phyloP scores from a whole-genome alignment of 805 yeast genomes.

The Kazachstania taianensis region DNA sequence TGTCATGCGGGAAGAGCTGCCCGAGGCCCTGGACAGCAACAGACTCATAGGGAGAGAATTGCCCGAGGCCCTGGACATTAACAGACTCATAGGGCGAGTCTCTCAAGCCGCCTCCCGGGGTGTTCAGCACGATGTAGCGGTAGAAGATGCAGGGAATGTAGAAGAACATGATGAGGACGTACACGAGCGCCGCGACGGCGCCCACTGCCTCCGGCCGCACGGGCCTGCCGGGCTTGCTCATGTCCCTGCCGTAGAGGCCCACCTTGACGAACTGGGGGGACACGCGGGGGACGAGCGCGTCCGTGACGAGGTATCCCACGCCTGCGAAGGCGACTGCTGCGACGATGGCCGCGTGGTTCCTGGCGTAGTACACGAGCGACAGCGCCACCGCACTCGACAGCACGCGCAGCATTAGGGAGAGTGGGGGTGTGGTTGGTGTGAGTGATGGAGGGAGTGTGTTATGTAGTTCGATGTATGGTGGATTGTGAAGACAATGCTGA shows the following conservation, averaged over 20 bases:
- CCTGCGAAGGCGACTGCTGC: conserved; percentile 59
- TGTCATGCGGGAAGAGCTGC: conserved; percentile 60
- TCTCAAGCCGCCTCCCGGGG: conserved; percentile 52
- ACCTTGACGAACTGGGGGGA: conserved; percentile 55
- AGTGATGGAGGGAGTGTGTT: no score
- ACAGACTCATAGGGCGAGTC: conserved; percentile 10
- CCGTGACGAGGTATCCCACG: conserved; percentile 54
- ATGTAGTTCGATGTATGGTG: no score
- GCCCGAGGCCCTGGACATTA: not conserved
- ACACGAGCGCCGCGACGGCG: conserved; percentile 74
- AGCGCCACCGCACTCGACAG: conserved; percentile 9
- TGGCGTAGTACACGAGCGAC: conserved; percentile 13
- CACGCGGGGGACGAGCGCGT: conserved; percentile 57
- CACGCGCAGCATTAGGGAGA: no score
- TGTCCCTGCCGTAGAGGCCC: conserved; percentile 80
- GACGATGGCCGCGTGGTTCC: conserved; percentile 17
- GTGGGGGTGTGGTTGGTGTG: no score
- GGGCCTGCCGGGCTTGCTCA: conserved; percentile 67
- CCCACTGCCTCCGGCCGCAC: conserved; percentile 87
- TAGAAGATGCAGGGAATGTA: conserved; percentile 83
- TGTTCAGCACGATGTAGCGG: conserved; percentile 52
- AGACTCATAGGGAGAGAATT: no score
- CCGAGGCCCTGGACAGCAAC: conserved; percentile 9
- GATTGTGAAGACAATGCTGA: no score
- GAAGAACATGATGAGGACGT: conserved; percentile 68